Evolutionary conservation across 116 monocot genomes (phyloP).

Genomic region (Posidonia oceanica): DNA sequence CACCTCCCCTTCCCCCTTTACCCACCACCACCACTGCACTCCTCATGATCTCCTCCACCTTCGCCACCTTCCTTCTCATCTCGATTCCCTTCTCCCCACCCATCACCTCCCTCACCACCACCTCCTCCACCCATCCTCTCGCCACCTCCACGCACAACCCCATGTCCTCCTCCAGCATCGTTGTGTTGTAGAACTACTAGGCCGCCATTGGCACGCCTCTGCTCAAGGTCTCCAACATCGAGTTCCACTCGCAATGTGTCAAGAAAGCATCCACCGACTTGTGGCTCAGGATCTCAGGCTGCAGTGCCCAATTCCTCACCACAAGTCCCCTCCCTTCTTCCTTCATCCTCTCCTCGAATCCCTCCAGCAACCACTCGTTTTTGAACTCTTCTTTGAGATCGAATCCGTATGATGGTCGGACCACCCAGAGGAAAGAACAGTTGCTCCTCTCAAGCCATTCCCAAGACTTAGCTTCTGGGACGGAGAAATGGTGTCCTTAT

Average conservation of each 20-base stretch:
- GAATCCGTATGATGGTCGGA: slow-evolving; percentile 21
- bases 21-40: background rate
- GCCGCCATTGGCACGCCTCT: slow-evolving; percentile 35
- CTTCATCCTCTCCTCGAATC: slow-evolving; percentile 13
- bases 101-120: slow-evolving; percentile 4
- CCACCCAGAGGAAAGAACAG: slow-evolving; percentile 25
- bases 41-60: background rate
- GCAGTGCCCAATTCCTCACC: slow-evolving; percentile 37
- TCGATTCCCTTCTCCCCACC: background rate
- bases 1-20: background rate
- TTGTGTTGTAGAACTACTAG: slow-evolving; percentile 35
- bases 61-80: background rate
- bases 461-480: slow-evolving; percentile 31
- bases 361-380: slow-evolving; percentile 8
- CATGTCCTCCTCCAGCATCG: slow-evolving; percentile 18
- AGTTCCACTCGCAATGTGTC: slow-evolving; percentile 72
- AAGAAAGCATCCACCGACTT: slow-evolving; percentile 26
- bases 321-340: slow-evolving; percentile 14
- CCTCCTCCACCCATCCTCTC: background rate
- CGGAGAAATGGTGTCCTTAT: slow-evolving; percentile 5
- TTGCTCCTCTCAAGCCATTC: slow-evolving; percentile 19
- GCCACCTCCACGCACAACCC: slow-evolving; percentile 8
- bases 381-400: slow-evolving; percentile 15
- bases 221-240: slow-evolving; percentile 43
- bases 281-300: slow-evolving; percentile 33